A percentile compares a stretch with the other conserved stretches of the same genome.
Evolutionary conservation across 495 filamentous ascomycete species (phyloP).

Genomic region (Aspergillus incahuasiensis): DNA sequence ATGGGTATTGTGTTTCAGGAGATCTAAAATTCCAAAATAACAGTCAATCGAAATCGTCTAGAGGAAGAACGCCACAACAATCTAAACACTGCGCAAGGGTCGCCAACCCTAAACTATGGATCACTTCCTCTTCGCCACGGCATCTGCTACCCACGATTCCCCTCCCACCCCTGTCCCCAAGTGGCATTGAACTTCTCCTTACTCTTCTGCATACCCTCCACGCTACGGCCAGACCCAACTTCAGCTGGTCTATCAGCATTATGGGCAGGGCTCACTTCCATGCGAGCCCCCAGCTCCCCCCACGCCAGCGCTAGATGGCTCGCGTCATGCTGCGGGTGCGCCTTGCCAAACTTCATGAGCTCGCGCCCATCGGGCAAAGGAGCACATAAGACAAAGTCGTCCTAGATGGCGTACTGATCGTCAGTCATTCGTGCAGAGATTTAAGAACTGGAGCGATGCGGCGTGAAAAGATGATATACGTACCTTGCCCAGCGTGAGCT

Average conservation of each 20-base stretch:
- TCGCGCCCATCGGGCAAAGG: neutral
- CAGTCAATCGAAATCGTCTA: no score
- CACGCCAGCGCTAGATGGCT: neutral
- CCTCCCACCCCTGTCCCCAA: neutral
- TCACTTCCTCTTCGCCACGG: neutral
- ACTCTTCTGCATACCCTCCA: neutral
- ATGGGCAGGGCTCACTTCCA: neutral
- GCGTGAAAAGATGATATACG: no score
- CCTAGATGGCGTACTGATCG: no score
- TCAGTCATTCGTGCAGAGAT: no score
- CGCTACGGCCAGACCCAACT: no score
- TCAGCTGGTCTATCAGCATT: no score
- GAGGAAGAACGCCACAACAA: no score
- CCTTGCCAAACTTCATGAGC: neutral
- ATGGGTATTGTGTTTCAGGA: no score
- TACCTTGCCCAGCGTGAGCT: conserved; percentile 20
- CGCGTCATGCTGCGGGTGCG: neutral
- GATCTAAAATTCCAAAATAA: no score
- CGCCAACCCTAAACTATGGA: no score
- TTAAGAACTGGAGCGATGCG: no score
- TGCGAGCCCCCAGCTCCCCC: neutral
- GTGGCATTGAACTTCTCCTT: neutral
- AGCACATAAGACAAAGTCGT: neutral
- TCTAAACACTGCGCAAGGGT: no score
- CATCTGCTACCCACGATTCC: neutral